Conservation (phyloP, 2,329 filamentous ascomycete genomes). For the Elsinoe ampelina region DNA sequence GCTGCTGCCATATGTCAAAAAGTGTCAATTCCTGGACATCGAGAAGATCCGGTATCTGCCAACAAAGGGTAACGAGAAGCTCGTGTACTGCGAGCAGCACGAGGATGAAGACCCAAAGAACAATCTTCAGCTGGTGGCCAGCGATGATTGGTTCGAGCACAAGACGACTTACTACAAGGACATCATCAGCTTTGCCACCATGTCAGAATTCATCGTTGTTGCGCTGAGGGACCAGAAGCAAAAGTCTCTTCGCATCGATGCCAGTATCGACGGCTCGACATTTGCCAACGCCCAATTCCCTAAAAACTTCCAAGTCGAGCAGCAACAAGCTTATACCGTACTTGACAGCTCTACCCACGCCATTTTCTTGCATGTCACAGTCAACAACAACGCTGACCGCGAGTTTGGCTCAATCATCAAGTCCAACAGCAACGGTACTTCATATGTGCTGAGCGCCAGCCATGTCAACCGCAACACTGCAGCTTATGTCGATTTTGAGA, state of each 20-base stretch:
- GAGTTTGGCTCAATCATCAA: constrained; percentile 86
- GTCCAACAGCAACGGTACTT: constrained; percentile 97
- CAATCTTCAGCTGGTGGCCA: constrained; percentile 62
- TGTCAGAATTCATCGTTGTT: constrained; percentile 93
- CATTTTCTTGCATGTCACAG: constrained; percentile 86
- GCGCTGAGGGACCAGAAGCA: constrained; percentile 60
- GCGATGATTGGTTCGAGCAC: constrained; percentile 67
- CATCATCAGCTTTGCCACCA: constrained; percentile 80
- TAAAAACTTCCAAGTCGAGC: constrained; percentile 66
- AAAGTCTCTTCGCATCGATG: constrained; percentile 63
- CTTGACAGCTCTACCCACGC: constrained; percentile 91
- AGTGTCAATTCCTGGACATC: constrained; percentile 77
- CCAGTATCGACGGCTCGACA: constrained; percentile 72
- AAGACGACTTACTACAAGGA: constrained; percentile 55
- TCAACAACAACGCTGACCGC: constrained; percentile 53
- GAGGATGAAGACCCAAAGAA: constrained; percentile 51
- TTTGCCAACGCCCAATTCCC: constrained; percentile 85
- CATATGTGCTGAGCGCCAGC: constrained; percentile 74
- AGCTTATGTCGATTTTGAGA: constrained; percentile 91
- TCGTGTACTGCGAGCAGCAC: constrained; percentile 57
- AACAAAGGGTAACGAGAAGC: constrained; percentile 46
- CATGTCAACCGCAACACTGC: constrained; percentile 69
- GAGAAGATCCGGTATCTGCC: constrained; percentile 34
- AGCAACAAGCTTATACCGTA: constrained; percentile 80
- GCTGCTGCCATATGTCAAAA: constrained; percentile 62